These are phyloP conservation scores for Xylariaceae sp. DNA, from an alignment of 2,329 filamentous ascomycete genomes.

Conservation along the genomic window DNA sequence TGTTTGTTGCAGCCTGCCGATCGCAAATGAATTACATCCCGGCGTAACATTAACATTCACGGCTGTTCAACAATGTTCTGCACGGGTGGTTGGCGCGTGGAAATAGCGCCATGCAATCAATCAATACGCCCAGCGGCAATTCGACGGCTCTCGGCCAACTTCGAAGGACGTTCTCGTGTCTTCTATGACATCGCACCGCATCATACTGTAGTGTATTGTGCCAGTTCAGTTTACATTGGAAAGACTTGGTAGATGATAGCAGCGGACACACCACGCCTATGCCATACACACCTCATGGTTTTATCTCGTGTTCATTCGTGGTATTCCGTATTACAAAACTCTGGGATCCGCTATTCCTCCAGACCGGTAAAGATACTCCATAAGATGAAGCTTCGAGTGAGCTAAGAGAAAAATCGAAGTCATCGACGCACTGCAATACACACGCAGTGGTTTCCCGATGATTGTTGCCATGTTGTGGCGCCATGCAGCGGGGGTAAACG, in stretches of 20 bases:
- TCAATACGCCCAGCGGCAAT: not conserved
- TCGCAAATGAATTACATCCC: not conserved
- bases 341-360: constrained; percentile 22
- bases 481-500: not conserved
- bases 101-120: not conserved
- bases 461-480: not conserved
- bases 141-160: not conserved
- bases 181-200: no score
- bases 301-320: constrained; percentile 13
- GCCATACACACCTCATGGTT: constrained; percentile 2
- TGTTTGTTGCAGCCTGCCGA: not conserved
- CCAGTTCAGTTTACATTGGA: not conserved
- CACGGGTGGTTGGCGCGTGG: not conserved
- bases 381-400: constrained; percentile 21
- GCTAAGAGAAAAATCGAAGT: constrained; percentile 8
- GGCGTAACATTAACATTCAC: not conserved
- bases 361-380: constrained; percentile 14
- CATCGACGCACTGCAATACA: not conserved
- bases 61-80: not conserved
- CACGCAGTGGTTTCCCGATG: not conserved
- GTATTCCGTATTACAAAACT: constrained; percentile 27
- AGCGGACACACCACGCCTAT: no score
- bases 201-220: not conserved
- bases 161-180: not conserved
- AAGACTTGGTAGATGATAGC: not conserved